Percentiles rank a stretch among this genome's conserved stretches.
Conservation (phyloP, 2,329 filamentous ascomycete species). For the Monosporascus sp. region DNA sequence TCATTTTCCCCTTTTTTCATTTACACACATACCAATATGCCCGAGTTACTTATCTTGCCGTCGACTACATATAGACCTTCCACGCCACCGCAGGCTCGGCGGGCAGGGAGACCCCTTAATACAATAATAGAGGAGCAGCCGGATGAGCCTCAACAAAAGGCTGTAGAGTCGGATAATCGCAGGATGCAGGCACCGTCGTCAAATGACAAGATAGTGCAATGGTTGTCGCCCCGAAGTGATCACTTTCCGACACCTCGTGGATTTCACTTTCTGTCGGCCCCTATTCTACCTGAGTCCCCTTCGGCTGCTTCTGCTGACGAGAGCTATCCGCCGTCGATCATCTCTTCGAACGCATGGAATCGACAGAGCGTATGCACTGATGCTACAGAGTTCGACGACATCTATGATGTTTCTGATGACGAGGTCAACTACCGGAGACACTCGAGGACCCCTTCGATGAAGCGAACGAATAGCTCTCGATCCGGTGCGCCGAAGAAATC, state of each 20-base stretch:
- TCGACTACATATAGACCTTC: conserved; percentile 38
- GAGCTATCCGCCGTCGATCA: conserved; percentile 42
- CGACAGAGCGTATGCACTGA: conserved; percentile 57
- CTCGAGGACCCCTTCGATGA: conserved; percentile 33
- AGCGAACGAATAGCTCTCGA: conserved; percentile 29
- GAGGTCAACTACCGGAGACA: conserved; percentile 51
- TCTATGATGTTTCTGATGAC: conserved; percentile 82
- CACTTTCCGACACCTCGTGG: conserved; percentile 71
- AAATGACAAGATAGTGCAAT: conserved; percentile 49
- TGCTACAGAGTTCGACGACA: conserved; percentile 73
- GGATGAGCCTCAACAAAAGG: conserved; percentile 30
- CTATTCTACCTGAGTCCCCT: conserved; percentile 56
- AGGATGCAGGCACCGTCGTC: conserved; percentile 25
- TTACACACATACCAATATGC: conserved; percentile 35
- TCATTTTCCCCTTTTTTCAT: conserved; percentile 19
- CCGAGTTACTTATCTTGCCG: conserved; percentile 37
- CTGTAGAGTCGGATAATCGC: conserved; percentile 19
- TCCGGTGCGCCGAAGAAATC: conserved; percentile 35
- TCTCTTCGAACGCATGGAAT: conserved; percentile 57
- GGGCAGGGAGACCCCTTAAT: conserved; percentile 51
- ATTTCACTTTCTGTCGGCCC: conserved; percentile 57
- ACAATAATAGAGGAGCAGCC: conserved; percentile 57
- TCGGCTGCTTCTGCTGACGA: conserved; percentile 48
- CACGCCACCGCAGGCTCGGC: conserved; percentile 52
- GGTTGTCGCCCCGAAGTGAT: conserved; percentile 54